phyloP scores from a whole-genome alignment of 192 early-diverging fungal species.

The Umbelopsis vinacea region DNA sequence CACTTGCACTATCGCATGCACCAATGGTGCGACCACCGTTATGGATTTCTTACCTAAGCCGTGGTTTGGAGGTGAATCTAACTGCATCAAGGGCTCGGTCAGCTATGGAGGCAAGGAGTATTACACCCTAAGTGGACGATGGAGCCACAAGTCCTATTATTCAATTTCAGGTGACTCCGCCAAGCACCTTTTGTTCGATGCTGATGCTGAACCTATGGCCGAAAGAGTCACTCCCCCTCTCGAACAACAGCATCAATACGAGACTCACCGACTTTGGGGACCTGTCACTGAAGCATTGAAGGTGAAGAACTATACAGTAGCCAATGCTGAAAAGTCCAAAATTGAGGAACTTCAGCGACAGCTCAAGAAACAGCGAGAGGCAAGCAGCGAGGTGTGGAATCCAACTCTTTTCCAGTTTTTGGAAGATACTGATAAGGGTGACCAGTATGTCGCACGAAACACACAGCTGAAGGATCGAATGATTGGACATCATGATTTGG shows the following conservation, averaged over 20 bases:
- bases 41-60: constrained; percentile 68
- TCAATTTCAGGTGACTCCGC: not conserved
- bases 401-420: constrained; percentile 35
- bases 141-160: constrained; percentile 44
- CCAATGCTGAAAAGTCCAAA: constrained; percentile 67
- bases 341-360: constrained; percentile 72
- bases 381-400: constrained; percentile 47
- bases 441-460: constrained; percentile 22
- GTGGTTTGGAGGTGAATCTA: constrained; percentile 70
- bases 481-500: constrained; percentile 28
- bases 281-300: constrained; percentile 67
- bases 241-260: constrained; percentile 62
- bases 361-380: constrained; percentile 63
- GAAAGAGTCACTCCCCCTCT: constrained; percentile 62
- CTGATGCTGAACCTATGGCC: constrained; percentile 58
- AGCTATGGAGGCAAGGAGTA: constrained; percentile 23
- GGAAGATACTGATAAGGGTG: constrained; percentile 22
- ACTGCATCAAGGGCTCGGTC: constrained; percentile 45
- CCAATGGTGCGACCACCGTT: constrained; percentile 53
- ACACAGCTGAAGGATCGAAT: constrained; percentile 9
- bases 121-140: constrained; percentile 37
- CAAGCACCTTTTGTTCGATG: constrained; percentile 67
- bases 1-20: constrained; percentile 59
- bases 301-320: constrained; percentile 64
- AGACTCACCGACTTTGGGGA: constrained; percentile 74